A percentile compares a stretch with the other conserved stretches of the same genome.
Conservation (phyloP, 2,329 filamentous ascomycete species). For the Aureobasidium sp. region DNA sequence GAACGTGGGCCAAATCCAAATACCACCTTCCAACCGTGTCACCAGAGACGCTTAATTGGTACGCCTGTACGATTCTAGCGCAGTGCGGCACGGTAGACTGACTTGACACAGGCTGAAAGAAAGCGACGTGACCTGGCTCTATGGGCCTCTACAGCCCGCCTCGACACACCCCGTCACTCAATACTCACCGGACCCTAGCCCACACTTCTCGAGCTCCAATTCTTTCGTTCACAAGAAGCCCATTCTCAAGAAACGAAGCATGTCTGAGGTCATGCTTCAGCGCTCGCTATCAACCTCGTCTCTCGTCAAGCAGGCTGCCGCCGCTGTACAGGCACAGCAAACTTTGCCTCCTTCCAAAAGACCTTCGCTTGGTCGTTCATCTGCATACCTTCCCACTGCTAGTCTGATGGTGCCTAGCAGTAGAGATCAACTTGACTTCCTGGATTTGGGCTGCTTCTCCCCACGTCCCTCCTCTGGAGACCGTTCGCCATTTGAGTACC, state of each 20-base stretch:
- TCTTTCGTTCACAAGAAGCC: constrained; percentile 78
- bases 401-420: constrained; percentile 55
- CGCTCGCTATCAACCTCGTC: constrained; percentile 82
- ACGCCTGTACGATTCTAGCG: constrained; percentile 30
- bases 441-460: constrained; percentile 51
- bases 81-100: constrained; percentile 22
- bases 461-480: constrained; percentile 53
- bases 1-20: constrained; percentile 92
- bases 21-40: constrained; percentile 80
- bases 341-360: constrained; percentile 45
- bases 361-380: constrained; percentile 47
- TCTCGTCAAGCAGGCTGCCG: constrained; percentile 80
- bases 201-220: constrained; percentile 52
- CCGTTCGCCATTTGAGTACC: constrained; percentile 55
- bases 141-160: constrained; percentile 80
- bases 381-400: constrained; percentile 61
- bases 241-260: constrained; percentile 92
- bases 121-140: constrained; percentile 95
- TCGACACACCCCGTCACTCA: constrained; percentile 47
- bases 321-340: constrained; percentile 76
- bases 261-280: constrained; percentile 92
- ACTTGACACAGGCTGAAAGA: constrained; percentile 72
- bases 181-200: constrained; percentile 44
- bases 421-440: constrained; percentile 51
- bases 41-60: constrained; percentile 92